phyloP scores from a whole-genome alignment of 352 stramenopile genomes.

The Vaucheria bursata region DNA sequence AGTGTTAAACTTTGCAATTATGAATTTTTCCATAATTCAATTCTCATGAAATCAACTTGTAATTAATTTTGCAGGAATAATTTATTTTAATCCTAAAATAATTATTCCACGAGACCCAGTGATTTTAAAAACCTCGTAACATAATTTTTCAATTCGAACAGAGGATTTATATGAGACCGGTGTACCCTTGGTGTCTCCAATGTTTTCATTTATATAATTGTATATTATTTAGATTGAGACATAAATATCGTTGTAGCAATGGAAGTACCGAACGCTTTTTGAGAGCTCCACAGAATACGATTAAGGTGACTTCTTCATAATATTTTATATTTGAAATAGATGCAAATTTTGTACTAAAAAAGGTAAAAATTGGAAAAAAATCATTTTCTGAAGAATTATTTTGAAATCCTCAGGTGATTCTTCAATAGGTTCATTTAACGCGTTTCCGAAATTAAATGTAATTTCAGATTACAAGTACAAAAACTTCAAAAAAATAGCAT shows the following conservation, averaged over 20 bases:
- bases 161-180: no score
- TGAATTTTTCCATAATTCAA: background rate
- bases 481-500: no score
- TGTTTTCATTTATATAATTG: background rate
- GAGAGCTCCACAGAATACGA: slow-evolving; percentile 25
- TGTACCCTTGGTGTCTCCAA: background rate
- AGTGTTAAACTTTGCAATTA: background rate
- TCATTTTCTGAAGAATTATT: no score
- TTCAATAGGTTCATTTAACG: no score
- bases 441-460: no score
- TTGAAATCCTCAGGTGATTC: no score
- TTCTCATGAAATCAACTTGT: background rate
- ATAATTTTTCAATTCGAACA: background rate
- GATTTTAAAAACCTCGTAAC: background rate
- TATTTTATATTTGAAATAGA: no score
- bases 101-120: background rate
- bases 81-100: background rate
- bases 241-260: slow-evolving; percentile 25
- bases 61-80: background rate
- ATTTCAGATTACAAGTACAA: no score
- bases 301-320: slow-evolving; percentile 17
- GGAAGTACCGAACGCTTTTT: slow-evolving; percentile 31
- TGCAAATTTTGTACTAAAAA: no score
- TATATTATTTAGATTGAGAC: background rate
- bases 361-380: no score